These are phyloP conservation scores for Scytalidium sp. DNA, from an alignment of 2,329 filamentous ascomycete genomes.

Conservation along the genomic window DNA sequence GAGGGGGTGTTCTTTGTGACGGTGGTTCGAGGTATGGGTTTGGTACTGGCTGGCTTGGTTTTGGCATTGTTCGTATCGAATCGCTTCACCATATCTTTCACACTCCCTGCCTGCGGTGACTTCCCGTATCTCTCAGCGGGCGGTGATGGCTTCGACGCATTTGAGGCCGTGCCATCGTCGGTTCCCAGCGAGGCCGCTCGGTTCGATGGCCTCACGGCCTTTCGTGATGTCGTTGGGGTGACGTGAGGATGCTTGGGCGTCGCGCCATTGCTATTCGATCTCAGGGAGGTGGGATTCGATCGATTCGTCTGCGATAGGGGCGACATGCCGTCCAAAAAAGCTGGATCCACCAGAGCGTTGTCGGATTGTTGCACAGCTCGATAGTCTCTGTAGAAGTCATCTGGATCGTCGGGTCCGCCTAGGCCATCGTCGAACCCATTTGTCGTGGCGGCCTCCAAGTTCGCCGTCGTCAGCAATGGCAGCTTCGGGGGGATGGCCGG, in stretches of 20 bases:
- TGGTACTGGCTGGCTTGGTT: slow-evolving; percentile 32
- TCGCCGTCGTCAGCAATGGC: slow-evolving; percentile 22
- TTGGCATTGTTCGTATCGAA: slow-evolving; percentile 62
- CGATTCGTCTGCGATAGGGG: slow-evolving; percentile 35
- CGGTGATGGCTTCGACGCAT: slow-evolving; percentile 18
- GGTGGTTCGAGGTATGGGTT: slow-evolving; percentile 13
- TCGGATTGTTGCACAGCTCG: slow-evolving; percentile 29
- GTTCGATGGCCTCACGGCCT: slow-evolving; percentile 36
- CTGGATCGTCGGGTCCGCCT: slow-evolving; percentile 30
- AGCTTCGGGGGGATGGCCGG: slow-evolving; percentile 22
- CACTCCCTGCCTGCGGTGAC: slow-evolving; percentile 54
- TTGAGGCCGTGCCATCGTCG: slow-evolving; percentile 30
- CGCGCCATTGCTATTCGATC: slow-evolving; percentile 49
- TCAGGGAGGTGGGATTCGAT: slow-evolving; percentile 36
- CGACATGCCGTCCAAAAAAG: slow-evolving; percentile 20
- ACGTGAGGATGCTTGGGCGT: slow-evolving; percentile 45
- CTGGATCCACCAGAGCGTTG: slow-evolving; percentile 14
- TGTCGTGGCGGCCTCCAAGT: slow-evolving; percentile 18
- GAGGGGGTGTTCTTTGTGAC: slow-evolving; percentile 12
- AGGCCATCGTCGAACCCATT: slow-evolving; percentile 19
- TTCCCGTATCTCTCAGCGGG: slow-evolving; percentile 19
- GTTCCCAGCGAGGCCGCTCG: slow-evolving; percentile 57
- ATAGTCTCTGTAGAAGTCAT: slow-evolving; percentile 49
- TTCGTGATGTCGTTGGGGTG: slow-evolving; percentile 31
- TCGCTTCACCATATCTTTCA: slow-evolving; percentile 75